Evolutionary conservation across 345 rosid genomes (phyloP), one percentile per base, ranked within the genome.

Genomic region (Gossypium herbaceum): DNA sequence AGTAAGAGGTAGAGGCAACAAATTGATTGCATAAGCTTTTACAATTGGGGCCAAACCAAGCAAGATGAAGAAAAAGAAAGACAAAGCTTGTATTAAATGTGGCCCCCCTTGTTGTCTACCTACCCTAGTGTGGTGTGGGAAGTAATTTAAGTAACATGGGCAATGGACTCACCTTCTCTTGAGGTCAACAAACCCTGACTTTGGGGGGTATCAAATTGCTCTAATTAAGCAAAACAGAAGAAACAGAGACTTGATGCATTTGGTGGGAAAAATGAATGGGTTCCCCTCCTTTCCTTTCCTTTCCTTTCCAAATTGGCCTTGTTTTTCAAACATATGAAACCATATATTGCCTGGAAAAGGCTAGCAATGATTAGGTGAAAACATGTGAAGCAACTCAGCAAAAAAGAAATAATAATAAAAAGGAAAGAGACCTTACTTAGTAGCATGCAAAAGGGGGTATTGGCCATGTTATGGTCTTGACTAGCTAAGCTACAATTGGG

Each of bases 331-430:
- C 61, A 47, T 13, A 48, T 13, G 68, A 65, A 34, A 62, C 54
- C 58, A 67, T 20, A 27, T 39, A 17, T 77, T 56, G 76, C 73
- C 65, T 48, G 51, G 64, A 77, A 59, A 73, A 77, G 80, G 51
- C 1, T 65, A 64, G 61, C 64, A 62, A 70, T 74, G 70, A 77
- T 77, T 74, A 77, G 83, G 73, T 77, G 76, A 70, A 77, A 81
- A 24, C 82, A 74, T 77, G 78, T 80, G 80, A 76, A 67, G 67
- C 47, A 61, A 52, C 61, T 58, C 27, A 50, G 73, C 59, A 69
- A 69, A 51, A 34, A 34, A 4, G 6, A 34, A 34, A 4, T 4
- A 34, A 34, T 34, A 34, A 34, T 34, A 34, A 34, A 34, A 51
- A 34, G 39, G 29, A 27, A 47, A 7, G 55, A 50, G 39, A 47